Percentiles rank a stretch among this genome's conserved stretches.
phyloP scores from a whole-genome alignment of 1,284 basidiomycete genomes.

The Apiotrichum siamense region DNA sequence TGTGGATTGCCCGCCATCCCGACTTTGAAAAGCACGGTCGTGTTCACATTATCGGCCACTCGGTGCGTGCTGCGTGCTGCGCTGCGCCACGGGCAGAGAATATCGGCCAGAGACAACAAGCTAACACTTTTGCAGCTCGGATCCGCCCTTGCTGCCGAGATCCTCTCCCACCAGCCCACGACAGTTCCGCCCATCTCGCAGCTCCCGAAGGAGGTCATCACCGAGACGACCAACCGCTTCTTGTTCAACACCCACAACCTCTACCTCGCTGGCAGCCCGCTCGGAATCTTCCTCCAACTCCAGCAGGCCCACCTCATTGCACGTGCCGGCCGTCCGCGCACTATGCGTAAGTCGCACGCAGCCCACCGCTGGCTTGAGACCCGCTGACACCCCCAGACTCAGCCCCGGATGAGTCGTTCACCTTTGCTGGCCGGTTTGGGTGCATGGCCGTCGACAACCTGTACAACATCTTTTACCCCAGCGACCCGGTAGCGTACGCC shows the following conservation, averaged over 20 bases:
- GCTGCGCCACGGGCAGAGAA: no score
- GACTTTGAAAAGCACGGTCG: constrained; percentile 49
- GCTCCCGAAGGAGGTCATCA: constrained; percentile 42
- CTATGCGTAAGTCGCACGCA: constrained; percentile 37
- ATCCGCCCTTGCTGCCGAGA: constrained; percentile 52
- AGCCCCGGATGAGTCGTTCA: constrained; percentile 28
- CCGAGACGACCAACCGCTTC: constrained; percentile 41
- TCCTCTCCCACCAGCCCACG: constrained; percentile 54
- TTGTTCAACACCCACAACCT: constrained; percentile 52
- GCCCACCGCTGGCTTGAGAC: no score
- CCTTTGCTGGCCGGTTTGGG: constrained; percentile 51
- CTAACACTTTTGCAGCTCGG: no score
- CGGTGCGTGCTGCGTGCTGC: no score
- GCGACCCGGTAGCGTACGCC: constrained; percentile 52
- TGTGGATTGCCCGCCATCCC: constrained; percentile 55
- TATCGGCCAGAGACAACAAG: no score
- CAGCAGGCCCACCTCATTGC: constrained; percentile 54
- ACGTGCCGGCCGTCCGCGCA: constrained; percentile 50
- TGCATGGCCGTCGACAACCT: constrained; percentile 52
- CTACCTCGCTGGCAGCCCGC: constrained; percentile 53
- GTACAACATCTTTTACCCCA: constrained; percentile 53
- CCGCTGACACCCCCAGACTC: constrained; percentile 7
- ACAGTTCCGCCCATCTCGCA: constrained; percentile 46
- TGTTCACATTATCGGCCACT: constrained; percentile 48
- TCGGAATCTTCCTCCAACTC: constrained; percentile 54